Base-by-base conservation (phyloP, 2,329 filamentous ascomycete genomes). In the Lachnellula willkommii region DNA sequence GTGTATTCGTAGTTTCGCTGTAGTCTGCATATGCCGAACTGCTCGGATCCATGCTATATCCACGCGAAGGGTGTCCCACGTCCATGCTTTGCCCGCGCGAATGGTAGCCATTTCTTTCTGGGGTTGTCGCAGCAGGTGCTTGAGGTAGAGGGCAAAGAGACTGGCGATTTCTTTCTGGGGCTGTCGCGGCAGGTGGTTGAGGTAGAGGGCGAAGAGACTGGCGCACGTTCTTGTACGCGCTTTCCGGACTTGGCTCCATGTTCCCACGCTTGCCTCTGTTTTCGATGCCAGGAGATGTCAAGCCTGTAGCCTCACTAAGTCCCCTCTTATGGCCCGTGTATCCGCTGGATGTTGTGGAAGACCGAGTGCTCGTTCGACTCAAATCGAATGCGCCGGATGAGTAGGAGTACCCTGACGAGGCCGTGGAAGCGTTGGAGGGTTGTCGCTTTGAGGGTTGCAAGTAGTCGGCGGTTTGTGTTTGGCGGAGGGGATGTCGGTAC, bases 121-220 rank as follows among this genome's bases (percentile, higher is more conserved):
- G 28, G 78, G 70, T 47, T 20, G 74, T 70, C 14, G 74, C 61
- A 53, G 77, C 80, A 3, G 88, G 86, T 1, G 81, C 76, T 68
- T 89, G 87, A 3, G 86, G 82, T 6, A 91, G 77, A 24, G 88
- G 88, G 49, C 90, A 84, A 58, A 95, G 76, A 22, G 89, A 91
- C 67, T 89, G 87, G 52, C 90, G 86, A 20, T 20, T 20, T 20
- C 20, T 20, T 20, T 20, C 20, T 76, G 70, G 28, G 78, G 70
- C 46, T 20, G 74, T 70, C 14, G 74, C 61, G 53, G 77, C 80
- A 3, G 88, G 86, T 1, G 81, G 76, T 68, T 89, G 87, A 3
- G 86, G 82, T 6, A 91, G 77, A 24, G 88, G 88, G 49, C 90
- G 84, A 58, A 95, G 76, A 22, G 89, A 91, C 67, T 89, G 87